phyloP scores from a whole-genome alignment of 2,329 filamentous ascomycete genomes.

The Fusarium paranaense region DNA sequence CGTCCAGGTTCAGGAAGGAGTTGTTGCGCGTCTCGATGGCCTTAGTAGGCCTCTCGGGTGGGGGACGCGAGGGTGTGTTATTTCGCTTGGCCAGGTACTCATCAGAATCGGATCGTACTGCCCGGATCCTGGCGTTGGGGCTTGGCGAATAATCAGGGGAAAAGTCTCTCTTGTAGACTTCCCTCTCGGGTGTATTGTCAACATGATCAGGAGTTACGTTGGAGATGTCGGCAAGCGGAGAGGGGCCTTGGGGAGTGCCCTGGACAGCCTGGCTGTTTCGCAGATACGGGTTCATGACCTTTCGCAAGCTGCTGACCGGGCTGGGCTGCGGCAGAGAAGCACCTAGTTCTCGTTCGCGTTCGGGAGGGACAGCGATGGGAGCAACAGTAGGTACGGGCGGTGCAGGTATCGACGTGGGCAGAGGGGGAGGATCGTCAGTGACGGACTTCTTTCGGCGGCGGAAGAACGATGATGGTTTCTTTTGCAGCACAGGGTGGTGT shows the following conservation, averaged over 20 bases:
- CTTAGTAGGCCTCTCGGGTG: slow-evolving; percentile 47
- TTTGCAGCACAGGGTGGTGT: slow-evolving; percentile 72
- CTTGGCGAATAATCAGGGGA: slow-evolving; percentile 82
- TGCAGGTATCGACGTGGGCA: slow-evolving; percentile 61
- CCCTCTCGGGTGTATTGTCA: slow-evolving; percentile 34
- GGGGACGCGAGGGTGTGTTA: slow-evolving; percentile 52
- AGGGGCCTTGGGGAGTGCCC: slow-evolving; percentile 43
- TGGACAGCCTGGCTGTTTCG: slow-evolving; percentile 47
- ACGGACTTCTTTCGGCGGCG: slow-evolving; percentile 91
- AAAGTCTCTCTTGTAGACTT: slow-evolving; percentile 68
- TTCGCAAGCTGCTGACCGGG: slow-evolving; percentile 82
- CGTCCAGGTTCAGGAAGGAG: slow-evolving; percentile 64
- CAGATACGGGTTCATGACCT: slow-evolving; percentile 90
- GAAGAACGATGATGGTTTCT: slow-evolving; percentile 96
- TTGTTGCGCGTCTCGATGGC: slow-evolving; percentile 52
- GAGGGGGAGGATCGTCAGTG: slow-evolving; percentile 74
- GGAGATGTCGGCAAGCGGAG: slow-evolving; percentile 40
- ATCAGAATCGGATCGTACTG: slow-evolving; percentile 64
- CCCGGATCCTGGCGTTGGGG: slow-evolving; percentile 76
- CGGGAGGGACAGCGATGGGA: slow-evolving; percentile 48
- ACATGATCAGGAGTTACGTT: slow-evolving; percentile 37
- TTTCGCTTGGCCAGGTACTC: slow-evolving; percentile 31
- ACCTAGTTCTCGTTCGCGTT: slow-evolving; percentile 47
- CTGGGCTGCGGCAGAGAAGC: slow-evolving; percentile 60
- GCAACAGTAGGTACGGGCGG: slow-evolving; percentile 54